Evolutionary conservation across 2,329 filamentous ascomycete species (phyloP).

Genomic region (Cytospora leucostoma): DNA sequence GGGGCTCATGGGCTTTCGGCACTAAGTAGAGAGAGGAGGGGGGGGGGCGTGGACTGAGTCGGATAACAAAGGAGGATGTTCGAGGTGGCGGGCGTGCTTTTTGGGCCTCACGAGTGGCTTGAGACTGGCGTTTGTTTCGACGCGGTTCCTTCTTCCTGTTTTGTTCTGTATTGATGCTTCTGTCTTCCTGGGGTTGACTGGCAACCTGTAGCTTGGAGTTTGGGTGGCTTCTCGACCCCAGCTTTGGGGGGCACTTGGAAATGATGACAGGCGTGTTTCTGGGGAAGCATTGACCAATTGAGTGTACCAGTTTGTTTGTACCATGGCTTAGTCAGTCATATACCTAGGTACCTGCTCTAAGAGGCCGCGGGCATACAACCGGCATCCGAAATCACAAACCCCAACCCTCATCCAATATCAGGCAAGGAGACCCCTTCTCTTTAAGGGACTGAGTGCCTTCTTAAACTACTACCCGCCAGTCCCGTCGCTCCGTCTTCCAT

Average conservation of each 20-base stretch:
- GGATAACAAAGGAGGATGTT: neutral
- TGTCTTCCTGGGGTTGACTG: neutral
- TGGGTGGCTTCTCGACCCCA: neutral
- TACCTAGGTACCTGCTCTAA: no score
- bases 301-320: neutral
- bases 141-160: neutral
- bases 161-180: neutral
- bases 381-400: neutral
- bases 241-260: neutral
- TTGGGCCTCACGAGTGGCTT: neutral
- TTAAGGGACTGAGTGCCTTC: no score
- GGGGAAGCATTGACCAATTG: slow-evolving; percentile 1
- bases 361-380: no score
- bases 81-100: neutral
- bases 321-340: neutral
- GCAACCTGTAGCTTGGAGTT: neutral
- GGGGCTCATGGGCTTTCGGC: neutral
- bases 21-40: no score
- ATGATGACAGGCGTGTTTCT: neutral
- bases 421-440: no score
- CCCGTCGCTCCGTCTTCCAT: no score
- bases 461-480: no score
- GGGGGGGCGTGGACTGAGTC: neutral
- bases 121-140: neutral
- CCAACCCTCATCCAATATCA: neutral